phyloP scores from a whole-genome alignment of 495 filamentous ascomycete genomes.

The Cercophora newfieldiana region DNA sequence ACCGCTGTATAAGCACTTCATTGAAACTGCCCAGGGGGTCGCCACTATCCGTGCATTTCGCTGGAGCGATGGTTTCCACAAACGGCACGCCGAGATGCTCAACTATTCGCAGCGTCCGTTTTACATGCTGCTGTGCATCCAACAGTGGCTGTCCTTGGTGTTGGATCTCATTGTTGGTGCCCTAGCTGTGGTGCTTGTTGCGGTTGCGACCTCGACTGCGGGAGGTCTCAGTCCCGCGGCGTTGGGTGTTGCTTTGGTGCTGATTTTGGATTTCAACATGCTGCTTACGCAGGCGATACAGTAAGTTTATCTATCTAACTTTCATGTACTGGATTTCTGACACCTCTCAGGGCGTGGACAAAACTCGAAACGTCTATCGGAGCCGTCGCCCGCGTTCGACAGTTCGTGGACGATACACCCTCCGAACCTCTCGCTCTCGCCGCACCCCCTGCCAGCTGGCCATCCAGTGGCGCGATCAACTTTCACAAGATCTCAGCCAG shows the following conservation, averaged over 20 bases:
- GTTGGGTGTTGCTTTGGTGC: slow-evolving; percentile 14
- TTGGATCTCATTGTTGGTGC: slow-evolving; percentile 45
- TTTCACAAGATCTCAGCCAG: slow-evolving; percentile 5
- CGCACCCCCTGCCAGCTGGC: neutral
- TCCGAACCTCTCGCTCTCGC: neutral
- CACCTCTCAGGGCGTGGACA: slow-evolving; percentile 33
- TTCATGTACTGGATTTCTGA: no score
- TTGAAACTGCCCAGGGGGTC: slow-evolving; percentile 42
- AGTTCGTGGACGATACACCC: slow-evolving; percentile 32
- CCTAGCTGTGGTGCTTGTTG: slow-evolving; percentile 41
- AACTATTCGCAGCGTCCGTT: slow-evolving; percentile 51
- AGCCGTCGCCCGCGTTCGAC: slow-evolving; percentile 44
- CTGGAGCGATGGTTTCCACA: slow-evolving; percentile 40
- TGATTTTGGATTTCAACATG: slow-evolving; percentile 19
- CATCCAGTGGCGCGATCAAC: neutral
- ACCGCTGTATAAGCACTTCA: slow-evolving; percentile 40
- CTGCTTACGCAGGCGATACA: slow-evolving; percentile 17
- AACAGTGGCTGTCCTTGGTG: slow-evolving; percentile 50
- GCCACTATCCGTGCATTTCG: slow-evolving; percentile 48
- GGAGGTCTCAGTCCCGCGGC: neutral
- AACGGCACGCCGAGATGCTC: slow-evolving; percentile 47
- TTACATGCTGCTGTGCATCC: slow-evolving; percentile 48
- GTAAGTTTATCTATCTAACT: neutral
- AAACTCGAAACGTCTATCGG: slow-evolving; percentile 50
- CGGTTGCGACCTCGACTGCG: slow-evolving; percentile 31